Evolutionary conservation across 2,329 filamentous ascomycete genomes (phyloP), one percentile per base, ranked within the genome.

Genomic region (Sarocladiaceae sp.): DNA sequence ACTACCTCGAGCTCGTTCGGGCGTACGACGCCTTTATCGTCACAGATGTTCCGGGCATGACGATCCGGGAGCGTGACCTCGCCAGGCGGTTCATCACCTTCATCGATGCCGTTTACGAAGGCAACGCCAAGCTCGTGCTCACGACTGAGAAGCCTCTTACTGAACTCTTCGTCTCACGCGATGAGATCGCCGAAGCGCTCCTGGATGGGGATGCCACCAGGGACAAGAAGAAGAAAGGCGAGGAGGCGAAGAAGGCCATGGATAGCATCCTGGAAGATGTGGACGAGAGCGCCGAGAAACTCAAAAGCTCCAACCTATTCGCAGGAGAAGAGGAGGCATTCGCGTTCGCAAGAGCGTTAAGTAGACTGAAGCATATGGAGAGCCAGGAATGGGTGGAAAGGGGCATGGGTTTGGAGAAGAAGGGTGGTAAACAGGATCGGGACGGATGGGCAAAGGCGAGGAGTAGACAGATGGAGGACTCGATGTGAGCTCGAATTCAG

Each of bases 51-150:
- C 93, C 93, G 0, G 87, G 84, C 5, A 97, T 98, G 93, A 93
- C 84, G 32, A 78, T 88, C 52, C 80, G 80, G 45, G 81, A 89
- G 58, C 80, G 93, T 16, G 93, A 98, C 66, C 74, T 95, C 31
- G 93, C 93, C 0, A 73, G 93, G 11, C 77, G 93, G 4, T 96
- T 98, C 64, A 98, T 98, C 61, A 98, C 91, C 0, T 96, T 98
- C 55, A 88, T 98, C 52, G 93, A 98, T 61, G 91, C 93, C 5
- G 84, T 96, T 4, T 98, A 98, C 59, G 93, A 98, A 64, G 74
- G 76, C 21, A 78, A 91, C 63, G 90, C 89, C n/a, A 97, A 96
- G 67, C 77, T 98, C 6, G 91, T 97, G 13, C 77, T 98, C 45
- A 98, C 93, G 0, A 90, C 87, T 3, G 88, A 83, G 32, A 87